Evolutionary conservation across 2,329 filamentous ascomycete genomes (phyloP), one percentile per base, ranked within the genome.

Genomic region (Colletotrichum tofieldiae): DNA sequence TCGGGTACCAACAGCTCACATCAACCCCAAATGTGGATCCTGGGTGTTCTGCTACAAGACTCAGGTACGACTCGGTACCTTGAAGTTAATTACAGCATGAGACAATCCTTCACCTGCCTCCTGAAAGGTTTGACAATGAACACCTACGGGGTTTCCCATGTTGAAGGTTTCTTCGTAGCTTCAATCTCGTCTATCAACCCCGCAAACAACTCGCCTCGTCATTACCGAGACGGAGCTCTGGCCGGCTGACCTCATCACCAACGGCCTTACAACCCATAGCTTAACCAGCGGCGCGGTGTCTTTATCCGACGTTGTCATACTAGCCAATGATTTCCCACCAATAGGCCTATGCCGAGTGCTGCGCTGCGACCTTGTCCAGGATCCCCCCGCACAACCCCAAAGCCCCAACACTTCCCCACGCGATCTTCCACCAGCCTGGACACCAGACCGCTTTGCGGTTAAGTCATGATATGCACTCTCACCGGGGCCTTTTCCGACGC

Each of bases 101-200:
- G 8, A 9, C 2, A 9, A 9, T 37, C 35, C 8, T 37, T 37
- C 35, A 37, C 35, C 35, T 37, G 35, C 35, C 11, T 6, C 11
- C 35, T 37, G 11, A 37, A 37, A 9, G 16, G 8, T 20, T n/a
- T 20, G 7, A 45, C 5, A 9, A 45, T 7, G 6, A 9, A 9
- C 43, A 2, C 8, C 43, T 14, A 45, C 4, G 18, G 16, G 16
- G 0, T 37, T 37, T 43, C 41, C 18, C 41, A 5, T 20, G 5
- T 20, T 11, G 26, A 18, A 54, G 20, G 26, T 26, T 1, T 35
- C 26, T 32, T 29, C 26, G 26, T 54, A 1, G 9, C 9, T n/a
- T 82, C 86, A 12, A 89, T 79, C 73, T 88, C 39, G 7, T 20
- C 23, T 26, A 12, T 23, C 23, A 49, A 49, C 43, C 8, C 58